phyloP scores from a whole-genome alignment of 2,329 filamentous ascomycete species.

The Colletotrichum phormii region DNA sequence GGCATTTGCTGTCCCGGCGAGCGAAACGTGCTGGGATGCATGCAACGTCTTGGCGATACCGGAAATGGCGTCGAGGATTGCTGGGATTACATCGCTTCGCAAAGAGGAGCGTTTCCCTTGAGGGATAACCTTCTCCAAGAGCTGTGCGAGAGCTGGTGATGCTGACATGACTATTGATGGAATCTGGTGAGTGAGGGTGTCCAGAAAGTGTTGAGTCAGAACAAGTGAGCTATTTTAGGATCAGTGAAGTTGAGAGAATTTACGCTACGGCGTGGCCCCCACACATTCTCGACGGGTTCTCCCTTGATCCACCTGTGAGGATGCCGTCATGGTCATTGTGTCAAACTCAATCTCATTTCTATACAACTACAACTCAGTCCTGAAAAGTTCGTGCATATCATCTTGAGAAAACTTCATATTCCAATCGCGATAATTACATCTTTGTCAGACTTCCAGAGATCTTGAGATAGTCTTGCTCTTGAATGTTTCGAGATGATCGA shows the following conservation, averaged over 20 bases:
- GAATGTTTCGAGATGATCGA: no score
- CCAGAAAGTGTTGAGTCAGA: slow-evolving; percentile 24
- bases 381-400: no score
- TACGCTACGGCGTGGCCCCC: slow-evolving; percentile 10
- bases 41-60: slow-evolving; percentile 58
- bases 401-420: no score
- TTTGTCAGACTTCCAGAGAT: no score
- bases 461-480: no score
- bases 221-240: slow-evolving; percentile 31
- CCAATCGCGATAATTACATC: no score
- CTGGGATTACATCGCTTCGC: slow-evolving; percentile 58
- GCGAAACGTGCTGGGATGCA: slow-evolving; percentile 57
- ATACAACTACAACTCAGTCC: background rate
- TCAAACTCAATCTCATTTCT: background rate
- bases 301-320: slow-evolving; percentile 19
- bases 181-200: background rate
- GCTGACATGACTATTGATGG: slow-evolving; percentile 7
- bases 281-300: background rate
- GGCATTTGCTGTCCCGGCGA: slow-evolving; percentile 62
- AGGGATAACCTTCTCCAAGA: slow-evolving; percentile 41
- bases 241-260: slow-evolving; percentile 31
- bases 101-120: slow-evolving; percentile 47
- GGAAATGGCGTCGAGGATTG: slow-evolving; percentile 57
- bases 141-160: slow-evolving; percentile 12
- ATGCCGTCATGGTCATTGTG: background rate